Conservation (phyloP, 2,329 filamentous ascomycete species). For the Mollisiaceae sp. region DNA sequence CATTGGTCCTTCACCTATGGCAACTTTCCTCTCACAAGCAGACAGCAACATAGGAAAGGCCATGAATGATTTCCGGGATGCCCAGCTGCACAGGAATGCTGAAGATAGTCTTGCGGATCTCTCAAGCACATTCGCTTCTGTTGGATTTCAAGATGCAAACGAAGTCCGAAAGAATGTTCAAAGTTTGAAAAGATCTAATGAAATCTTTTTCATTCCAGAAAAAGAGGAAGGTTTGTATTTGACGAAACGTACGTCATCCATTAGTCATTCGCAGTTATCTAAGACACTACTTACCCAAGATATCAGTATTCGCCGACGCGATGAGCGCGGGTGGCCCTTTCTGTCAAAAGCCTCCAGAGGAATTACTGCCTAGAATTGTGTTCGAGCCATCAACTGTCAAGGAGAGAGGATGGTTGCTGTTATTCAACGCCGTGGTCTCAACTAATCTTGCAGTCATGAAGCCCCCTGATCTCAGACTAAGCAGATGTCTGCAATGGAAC, state of each 20-base stretch:
- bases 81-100: slow-evolving; percentile 18
- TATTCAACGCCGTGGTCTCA: slow-evolving; percentile 25
- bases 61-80: slow-evolving; percentile 12
- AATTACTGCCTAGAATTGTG: slow-evolving; percentile 19
- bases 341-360: slow-evolving; percentile 13
- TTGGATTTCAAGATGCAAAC: slow-evolving; percentile 16
- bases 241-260: slow-evolving; percentile 19
- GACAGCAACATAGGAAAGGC: slow-evolving; percentile 16
- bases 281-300: not conserved
- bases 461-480: slow-evolving; percentile 13
- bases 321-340: not conserved
- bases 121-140: slow-evolving; percentile 18
- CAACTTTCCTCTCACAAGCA: slow-evolving; percentile 19
- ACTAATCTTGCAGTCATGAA: slow-evolving; percentile 17
- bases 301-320: not conserved
- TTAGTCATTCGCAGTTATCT: not conserved
- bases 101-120: slow-evolving; percentile 24
- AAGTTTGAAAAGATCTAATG: slow-evolving; percentile 13
- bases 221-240: slow-evolving; percentile 22
- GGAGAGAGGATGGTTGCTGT: slow-evolving; percentile 26
- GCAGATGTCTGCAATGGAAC: slow-evolving; percentile 27
- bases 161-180: slow-evolving; percentile 20
- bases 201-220: slow-evolving; percentile 27
- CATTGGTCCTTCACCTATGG: slow-evolving; percentile 13
- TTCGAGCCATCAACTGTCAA: slow-evolving; percentile 26